phyloP scores from a whole-genome alignment of 179 eudicot genomes.

The Amaranthus tricolor region DNA sequence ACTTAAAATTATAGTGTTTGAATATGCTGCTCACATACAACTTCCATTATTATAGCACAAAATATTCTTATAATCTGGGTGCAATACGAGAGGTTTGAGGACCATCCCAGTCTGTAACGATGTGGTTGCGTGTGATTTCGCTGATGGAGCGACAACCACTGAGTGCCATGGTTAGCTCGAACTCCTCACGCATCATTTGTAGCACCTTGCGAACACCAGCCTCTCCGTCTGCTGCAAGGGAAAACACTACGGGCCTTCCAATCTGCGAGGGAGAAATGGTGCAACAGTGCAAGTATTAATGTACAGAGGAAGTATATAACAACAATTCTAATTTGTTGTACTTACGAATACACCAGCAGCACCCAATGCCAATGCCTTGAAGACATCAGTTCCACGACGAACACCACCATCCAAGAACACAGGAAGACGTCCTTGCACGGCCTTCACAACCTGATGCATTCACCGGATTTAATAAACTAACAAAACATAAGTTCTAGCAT shows the following conservation, averaged over 20 bases:
- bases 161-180: conserved; percentile 77
- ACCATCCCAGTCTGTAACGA: conserved; percentile 65
- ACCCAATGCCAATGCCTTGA: conserved; percentile 90
- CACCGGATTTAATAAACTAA: too few species aligned
- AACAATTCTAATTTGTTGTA: conserved; percentile 5
- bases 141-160: conserved; percentile 69
- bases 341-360: conserved; percentile 91
- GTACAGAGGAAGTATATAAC: neutral
- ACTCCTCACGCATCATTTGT: conserved; percentile 75
- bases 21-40: conserved; percentile 14
- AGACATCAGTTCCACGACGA: conserved; percentile 92
- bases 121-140: conserved; percentile 73
- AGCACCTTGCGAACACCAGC: conserved; percentile 71
- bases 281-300: neutral
- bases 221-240: conserved; percentile 87
- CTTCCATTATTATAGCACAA: conserved; percentile 12
- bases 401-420: conserved; percentile 95
- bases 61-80: conserved; percentile 45
- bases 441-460: conserved; percentile 66
- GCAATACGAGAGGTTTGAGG: conserved; percentile 33
- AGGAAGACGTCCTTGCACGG: conserved; percentile 75
- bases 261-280: conserved; percentile 33
- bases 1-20: conserved; percentile 15
- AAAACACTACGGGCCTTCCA: conserved; percentile 75
- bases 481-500: too few species aligned